These are phyloP conservation scores for Leishmania martiniquensis DNA, from an alignment of 208 protist species.

Conservation along the genomic window DNA sequence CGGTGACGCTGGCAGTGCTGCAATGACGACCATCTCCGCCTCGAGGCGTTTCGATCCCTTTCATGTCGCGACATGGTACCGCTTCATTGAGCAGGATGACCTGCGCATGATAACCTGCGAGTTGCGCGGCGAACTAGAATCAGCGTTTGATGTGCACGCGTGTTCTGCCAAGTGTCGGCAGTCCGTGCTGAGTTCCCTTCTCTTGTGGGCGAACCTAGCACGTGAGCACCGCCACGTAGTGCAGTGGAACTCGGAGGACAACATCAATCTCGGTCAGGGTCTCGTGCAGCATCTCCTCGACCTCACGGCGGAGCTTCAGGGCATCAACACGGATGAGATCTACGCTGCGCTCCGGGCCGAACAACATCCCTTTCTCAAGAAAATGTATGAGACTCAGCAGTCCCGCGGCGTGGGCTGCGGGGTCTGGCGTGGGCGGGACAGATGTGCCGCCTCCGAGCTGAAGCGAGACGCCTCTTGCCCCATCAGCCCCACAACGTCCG, in stretches of 20 bases:
- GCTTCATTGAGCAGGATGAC: constrained; percentile 24
- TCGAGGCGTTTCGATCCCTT: constrained; percentile 7
- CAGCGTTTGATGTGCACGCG: constrained; percentile 17
- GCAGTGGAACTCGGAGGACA: constrained; percentile 10
- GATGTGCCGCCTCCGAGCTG: not conserved
- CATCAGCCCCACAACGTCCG: constrained; percentile 2
- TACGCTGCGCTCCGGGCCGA: constrained; percentile 22
- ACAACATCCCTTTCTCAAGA: constrained; percentile 23
- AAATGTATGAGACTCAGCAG: constrained; percentile 11
- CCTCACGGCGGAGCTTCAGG: constrained; percentile 21
- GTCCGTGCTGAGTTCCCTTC: constrained; percentile 9
- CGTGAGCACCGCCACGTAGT: constrained; percentile 7
- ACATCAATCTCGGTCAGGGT: constrained; percentile 19
- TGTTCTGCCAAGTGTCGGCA: constrained; percentile 16
- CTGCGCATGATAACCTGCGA: constrained; percentile 18
- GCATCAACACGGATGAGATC: constrained; percentile 24
- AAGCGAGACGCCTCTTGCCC: not conserved
- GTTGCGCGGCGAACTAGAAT: constrained; percentile 5
- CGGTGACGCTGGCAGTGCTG: not conserved
- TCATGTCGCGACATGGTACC: constrained; percentile 11
- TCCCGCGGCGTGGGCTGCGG: not conserved
- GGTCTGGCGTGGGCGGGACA: not conserved
- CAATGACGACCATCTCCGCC: not conserved
- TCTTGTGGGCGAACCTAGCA: constrained; percentile 14
- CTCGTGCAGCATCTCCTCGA: constrained; percentile 23